Percentiles rank a stretch among this genome's conserved stretches.
Conservation (phyloP, 345 rosid species). For the Reutealis trisperma region DNA sequence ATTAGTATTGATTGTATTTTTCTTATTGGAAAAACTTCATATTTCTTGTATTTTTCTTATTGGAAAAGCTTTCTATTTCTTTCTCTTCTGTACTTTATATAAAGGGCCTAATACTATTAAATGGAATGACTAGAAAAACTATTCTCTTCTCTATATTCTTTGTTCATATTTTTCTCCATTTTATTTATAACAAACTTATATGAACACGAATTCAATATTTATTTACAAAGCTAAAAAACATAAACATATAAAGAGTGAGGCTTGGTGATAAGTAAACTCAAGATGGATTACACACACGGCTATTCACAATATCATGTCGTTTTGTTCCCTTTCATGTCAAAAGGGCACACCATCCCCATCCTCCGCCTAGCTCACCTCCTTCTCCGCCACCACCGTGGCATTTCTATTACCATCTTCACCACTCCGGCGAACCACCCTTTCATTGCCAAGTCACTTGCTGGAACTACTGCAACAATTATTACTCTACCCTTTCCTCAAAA, state of each 20-base stretch:
- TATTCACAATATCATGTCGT: conserved; percentile 39
- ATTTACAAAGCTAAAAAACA: too few relatives aligned
- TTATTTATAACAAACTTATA: too few relatives aligned
- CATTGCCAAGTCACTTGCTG: conserved; percentile 42
- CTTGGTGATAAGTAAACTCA: background rate
- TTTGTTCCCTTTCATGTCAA: conserved; percentile 77
- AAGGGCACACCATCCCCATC: conserved; percentile 77
- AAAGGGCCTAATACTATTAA: too few relatives aligned
- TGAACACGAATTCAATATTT: too few relatives aligned
- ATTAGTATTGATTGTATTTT: too few relatives aligned
- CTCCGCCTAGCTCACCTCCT: conserved; percentile 61
- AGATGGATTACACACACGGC: background rate
- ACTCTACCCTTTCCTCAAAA: conserved; percentile 51
- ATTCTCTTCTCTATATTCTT: too few relatives aligned
- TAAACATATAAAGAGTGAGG: background rate
- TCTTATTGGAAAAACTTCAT: too few relatives aligned
- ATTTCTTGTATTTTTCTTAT: too few relatives aligned
- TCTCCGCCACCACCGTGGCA: conserved; percentile 43
- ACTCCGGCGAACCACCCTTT: conserved; percentile 62
- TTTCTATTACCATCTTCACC: conserved; percentile 59
- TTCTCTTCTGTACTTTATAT: too few relatives aligned
- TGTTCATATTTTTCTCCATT: too few relatives aligned
- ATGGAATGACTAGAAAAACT: too few relatives aligned
- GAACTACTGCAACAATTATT: conserved; percentile 38
- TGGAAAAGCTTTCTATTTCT: too few relatives aligned